Conservation (phyloP, 306 rosid species). For the Lathyrus oleraceus region DNA sequence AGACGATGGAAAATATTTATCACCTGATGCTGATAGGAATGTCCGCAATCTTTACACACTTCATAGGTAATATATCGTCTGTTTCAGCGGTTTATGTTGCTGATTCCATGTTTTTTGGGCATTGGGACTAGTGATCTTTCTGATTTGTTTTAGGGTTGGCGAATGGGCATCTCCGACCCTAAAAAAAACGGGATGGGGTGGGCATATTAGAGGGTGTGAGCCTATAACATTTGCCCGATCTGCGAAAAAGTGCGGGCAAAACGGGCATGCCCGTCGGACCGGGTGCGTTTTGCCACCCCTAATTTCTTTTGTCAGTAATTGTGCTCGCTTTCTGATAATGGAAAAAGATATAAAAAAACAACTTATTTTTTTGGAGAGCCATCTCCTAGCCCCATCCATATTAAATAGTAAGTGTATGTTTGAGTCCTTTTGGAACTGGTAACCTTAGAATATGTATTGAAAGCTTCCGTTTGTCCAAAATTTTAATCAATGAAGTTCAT, state of each 20-base stretch:
- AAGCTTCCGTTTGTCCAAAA: not conserved
- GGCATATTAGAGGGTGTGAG: too few species aligned
- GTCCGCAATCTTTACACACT: constrained; percentile 96
- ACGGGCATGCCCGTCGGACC: too few species aligned
- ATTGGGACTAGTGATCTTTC: constrained; percentile 8
- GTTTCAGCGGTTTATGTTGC: constrained; percentile 18
- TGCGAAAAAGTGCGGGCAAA: too few species aligned
- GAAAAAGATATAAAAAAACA: constrained; percentile 3
- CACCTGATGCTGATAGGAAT: constrained; percentile 91
- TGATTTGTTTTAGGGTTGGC: not conserved
- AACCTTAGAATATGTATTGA: not conserved
- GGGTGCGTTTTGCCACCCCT: not conserved
- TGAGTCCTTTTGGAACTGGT: not conserved
- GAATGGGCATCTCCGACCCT: too few species aligned
- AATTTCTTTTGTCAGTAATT: constrained; percentile 20
- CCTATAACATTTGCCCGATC: too few species aligned
- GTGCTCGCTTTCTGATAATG: constrained; percentile 17
- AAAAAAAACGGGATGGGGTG: too few species aligned
- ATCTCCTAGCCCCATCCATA: constrained; percentile 3
- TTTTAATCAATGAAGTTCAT: not conserved
- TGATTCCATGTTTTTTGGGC: not conserved
- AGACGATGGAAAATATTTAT: constrained; percentile 84
- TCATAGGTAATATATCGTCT: constrained; percentile 65
- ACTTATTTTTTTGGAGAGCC: not conserved
- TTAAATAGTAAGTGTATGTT: constrained; percentile 1